Conservation (phyloP, 176 grass and related monocot genomes). For the Miscanthus lutarioriparius region DNA sequence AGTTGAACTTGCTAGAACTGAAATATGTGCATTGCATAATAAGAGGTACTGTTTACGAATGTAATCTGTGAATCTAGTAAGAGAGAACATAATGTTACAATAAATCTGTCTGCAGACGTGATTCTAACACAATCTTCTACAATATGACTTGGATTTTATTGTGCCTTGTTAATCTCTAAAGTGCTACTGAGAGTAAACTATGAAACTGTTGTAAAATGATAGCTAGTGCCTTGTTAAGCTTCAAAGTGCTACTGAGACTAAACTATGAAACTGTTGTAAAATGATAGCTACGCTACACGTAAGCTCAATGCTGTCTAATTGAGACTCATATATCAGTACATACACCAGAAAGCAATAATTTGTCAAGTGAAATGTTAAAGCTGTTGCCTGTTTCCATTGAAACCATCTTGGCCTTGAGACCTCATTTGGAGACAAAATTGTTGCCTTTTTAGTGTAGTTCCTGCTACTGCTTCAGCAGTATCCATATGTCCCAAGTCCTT, state of each 20-base stretch:
- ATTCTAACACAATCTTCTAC: background rate
- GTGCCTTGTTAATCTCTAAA: background rate
- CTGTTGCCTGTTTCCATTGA: background rate
- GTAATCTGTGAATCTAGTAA: background rate
- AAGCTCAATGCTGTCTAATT: background rate
- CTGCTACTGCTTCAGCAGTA: constrained; percentile 6
- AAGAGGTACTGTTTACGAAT: background rate
- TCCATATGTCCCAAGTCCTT: constrained; percentile 16
- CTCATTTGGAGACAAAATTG: background rate
- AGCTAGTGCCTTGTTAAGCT: background rate
- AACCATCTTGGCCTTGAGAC: background rate
- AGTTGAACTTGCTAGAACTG: background rate
- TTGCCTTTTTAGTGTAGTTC: background rate
- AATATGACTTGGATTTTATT: background rate
- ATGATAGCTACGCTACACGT: background rate
- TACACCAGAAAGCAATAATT: background rate
- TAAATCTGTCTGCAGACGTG: background rate
- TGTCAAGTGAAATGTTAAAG: constrained; percentile 9
- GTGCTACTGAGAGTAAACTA: background rate
- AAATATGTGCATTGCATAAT: background rate
- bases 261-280: background rate
- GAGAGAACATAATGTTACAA: background rate
- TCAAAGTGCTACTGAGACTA: background rate
- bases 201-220: background rate
- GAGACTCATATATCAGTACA: background rate